Base-by-base conservation (phyloP, 1,284 basidiomycete genomes). In the Cryptococcus hybrid region DNA sequence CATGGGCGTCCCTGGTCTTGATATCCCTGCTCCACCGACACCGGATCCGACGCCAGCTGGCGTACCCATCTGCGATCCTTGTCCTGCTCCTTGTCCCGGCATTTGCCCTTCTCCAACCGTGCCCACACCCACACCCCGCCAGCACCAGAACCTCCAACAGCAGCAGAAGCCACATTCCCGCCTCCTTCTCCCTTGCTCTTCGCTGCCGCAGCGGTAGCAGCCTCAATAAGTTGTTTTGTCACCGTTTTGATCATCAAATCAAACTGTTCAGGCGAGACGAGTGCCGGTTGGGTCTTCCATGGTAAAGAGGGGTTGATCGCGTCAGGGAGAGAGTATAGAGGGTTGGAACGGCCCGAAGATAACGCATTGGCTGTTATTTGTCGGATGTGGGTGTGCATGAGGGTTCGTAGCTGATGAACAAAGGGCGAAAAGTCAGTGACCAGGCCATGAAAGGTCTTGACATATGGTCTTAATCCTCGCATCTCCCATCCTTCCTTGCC, bases 271-370 rank as follows among this genome's bases (percentile, higher is more conserved):
- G 56, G 57, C 39, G 49, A 53, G 36, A 64, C 52, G 4, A 67
- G 40, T 9, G 63, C 53, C 18, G 57, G 56, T 42, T 39, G 43
- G 12, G 51, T 56, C 6, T 54, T 51, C 42, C 38, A 64, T 11
- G 65, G 54, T 43, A 61, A 36, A 2, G 61, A 54, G 2, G 62
- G 60, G 52, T 67, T 54, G 15, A 67, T 57, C 34, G 57, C 55
- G 2, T 51, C 49, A 55, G 50, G 60, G 35, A 67, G 47, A 46
- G 39, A 45, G 3, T 60, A 47, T 3, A 67, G 51, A 3, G 63
- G 63, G 47, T 67, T 64, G 7, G 58, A 56, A 40, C 55, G 38
- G 37, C 42, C 37, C 15, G 37, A 43, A 5, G 46, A 24, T 15
- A 62, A 35, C 4, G 58, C 37, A 5, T 45, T 48, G 34, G 51